A percentile compares a stretch with the other conserved stretches of the same genome.
phyloP scores from a whole-genome alignment of 352 stramenopile genomes.

The Phytophthora pluvialis region DNA sequence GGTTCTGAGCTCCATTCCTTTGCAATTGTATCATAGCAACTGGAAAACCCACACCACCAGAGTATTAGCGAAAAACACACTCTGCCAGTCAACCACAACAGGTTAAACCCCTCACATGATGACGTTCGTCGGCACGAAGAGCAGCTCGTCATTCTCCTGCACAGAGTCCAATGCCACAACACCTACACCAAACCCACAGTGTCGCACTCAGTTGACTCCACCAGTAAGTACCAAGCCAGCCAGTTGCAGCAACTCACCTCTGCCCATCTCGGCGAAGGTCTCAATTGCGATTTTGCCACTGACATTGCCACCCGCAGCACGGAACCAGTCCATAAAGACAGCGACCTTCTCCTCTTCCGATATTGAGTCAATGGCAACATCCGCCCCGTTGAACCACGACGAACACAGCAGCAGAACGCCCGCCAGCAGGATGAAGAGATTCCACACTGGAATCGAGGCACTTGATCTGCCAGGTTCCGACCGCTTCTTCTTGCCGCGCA shows the following conservation, averaged over 20 bases:
- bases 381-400: neutral
- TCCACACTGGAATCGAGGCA: constrained; percentile 5
- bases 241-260: constrained; percentile 23
- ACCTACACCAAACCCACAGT: constrained; percentile 14
- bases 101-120: constrained; percentile 43
- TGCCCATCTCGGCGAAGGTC: constrained; percentile 45
- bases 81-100: neutral
- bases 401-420: constrained; percentile 11
- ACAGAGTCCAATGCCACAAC: constrained; percentile 37
- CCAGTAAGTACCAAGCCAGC: neutral
- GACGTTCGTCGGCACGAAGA: constrained; percentile 51
- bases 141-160: constrained; percentile 38
- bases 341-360: constrained; percentile 20
- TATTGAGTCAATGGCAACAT: neutral
- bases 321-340: constrained; percentile 59
- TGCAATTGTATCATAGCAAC: constrained; percentile 50
- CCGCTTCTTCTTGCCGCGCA: constrained; percentile 11
- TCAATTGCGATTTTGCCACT: constrained; percentile 35
- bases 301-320: constrained; percentile 31
- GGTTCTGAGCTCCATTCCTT: constrained; percentile 22
- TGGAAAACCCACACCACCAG: constrained; percentile 4
- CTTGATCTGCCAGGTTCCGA: neutral
- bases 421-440: constrained; percentile 19
- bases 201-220: neutral
- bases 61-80: neutral